phyloP scores from a whole-genome alignment of 768 basidiomycete genomes.

The Pluteus cervinus region DNA sequence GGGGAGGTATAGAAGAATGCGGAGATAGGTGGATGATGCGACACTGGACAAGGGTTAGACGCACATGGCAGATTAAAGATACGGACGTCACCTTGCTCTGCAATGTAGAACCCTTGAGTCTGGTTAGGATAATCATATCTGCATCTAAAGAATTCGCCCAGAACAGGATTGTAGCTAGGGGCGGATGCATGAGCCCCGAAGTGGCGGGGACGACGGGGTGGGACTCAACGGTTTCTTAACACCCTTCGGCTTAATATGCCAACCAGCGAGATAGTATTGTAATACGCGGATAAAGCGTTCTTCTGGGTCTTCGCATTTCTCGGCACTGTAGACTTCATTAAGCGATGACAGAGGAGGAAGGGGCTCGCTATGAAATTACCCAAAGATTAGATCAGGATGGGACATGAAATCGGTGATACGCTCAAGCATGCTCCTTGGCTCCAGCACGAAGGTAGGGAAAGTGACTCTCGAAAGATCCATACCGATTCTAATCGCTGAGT shows the following conservation, averaged over 20 bases:
- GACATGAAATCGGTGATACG: constrained; percentile 99
- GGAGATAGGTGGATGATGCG: constrained; percentile 90
- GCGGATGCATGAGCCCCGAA: neutral
- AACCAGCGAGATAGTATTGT: constrained; percentile 95
- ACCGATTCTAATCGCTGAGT: constrained; percentile 56
- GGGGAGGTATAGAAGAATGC: constrained; percentile 97
- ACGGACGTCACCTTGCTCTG: constrained; percentile 88
- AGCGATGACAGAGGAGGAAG: neutral
- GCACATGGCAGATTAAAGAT: neutral
- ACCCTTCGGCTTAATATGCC: constrained; percentile 99
- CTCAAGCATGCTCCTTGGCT: constrained; percentile 96
- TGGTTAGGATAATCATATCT: constrained; percentile 89
- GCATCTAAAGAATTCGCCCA: constrained; percentile 98
- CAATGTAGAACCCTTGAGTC: constrained; percentile 89
- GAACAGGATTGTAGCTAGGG: constrained; percentile 86
- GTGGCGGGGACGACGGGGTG: constrained; percentile 6
- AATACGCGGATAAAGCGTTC: constrained; percentile 89
- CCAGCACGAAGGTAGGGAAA: constrained; percentile 91
- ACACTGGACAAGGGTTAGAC: constrained; percentile 44
- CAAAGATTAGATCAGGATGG: constrained; percentile 95
- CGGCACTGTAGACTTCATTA: constrained; percentile 53
- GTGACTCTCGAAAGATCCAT: constrained; percentile 97
- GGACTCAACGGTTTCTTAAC: constrained; percentile 95
- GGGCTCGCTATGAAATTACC: constrained; percentile 45
- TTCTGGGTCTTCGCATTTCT: constrained; percentile 73